Conservation (phyloP, 2,329 filamentous ascomycete species). For the Ceratocystis harringtonii region DNA sequence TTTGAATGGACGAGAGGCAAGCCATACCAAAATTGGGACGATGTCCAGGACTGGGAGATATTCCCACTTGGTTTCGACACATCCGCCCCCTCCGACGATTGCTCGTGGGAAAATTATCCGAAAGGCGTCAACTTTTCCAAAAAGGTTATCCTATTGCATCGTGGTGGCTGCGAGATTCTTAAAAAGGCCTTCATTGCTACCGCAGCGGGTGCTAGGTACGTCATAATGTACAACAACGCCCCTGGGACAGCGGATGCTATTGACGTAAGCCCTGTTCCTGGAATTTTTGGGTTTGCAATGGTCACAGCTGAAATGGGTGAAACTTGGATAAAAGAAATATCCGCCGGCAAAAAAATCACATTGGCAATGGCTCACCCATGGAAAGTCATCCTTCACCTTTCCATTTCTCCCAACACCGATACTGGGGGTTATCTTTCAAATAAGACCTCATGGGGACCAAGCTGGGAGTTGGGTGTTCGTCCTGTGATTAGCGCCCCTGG, state of each 20-base stretch:
- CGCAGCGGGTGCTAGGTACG: slow-evolving; percentile 41
- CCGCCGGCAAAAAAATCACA: slow-evolving; percentile 29
- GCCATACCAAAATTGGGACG: slow-evolving; percentile 28
- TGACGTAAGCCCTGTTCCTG: slow-evolving; percentile 23
- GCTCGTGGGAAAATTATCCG: slow-evolving; percentile 33
- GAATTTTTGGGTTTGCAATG: slow-evolving; percentile 29
- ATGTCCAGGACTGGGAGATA: slow-evolving; percentile 32
- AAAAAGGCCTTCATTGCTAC: slow-evolving; percentile 39
- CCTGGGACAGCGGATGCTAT: slow-evolving; percentile 24
- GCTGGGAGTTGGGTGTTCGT: slow-evolving; percentile 42
- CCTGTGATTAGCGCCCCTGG: slow-evolving; percentile 42
- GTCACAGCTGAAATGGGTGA: slow-evolving; percentile 29
- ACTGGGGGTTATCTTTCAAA: slow-evolving; percentile 38
- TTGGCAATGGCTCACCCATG: slow-evolving; percentile 31
- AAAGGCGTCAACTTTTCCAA: slow-evolving; percentile 29
- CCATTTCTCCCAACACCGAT: slow-evolving; percentile 25
- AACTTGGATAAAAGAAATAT: slow-evolving; percentile 31
- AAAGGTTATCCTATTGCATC: slow-evolving; percentile 46
- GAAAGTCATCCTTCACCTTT: slow-evolving; percentile 26
- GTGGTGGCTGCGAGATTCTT: slow-evolving; percentile 42
- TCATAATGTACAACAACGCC: slow-evolving; percentile 47
- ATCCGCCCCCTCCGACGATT: slow-evolving; percentile 34
- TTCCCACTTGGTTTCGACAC: slow-evolving; percentile 37
- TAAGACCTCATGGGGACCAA: slow-evolving; percentile 46
- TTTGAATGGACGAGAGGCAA: slow-evolving; percentile 33